Percentiles rank a stretch among this genome's conserved stretches.
Evolutionary conservation across 352 stramenopile species (phyloP).

Genomic region (Globisporangium sylvaticum): DNA sequence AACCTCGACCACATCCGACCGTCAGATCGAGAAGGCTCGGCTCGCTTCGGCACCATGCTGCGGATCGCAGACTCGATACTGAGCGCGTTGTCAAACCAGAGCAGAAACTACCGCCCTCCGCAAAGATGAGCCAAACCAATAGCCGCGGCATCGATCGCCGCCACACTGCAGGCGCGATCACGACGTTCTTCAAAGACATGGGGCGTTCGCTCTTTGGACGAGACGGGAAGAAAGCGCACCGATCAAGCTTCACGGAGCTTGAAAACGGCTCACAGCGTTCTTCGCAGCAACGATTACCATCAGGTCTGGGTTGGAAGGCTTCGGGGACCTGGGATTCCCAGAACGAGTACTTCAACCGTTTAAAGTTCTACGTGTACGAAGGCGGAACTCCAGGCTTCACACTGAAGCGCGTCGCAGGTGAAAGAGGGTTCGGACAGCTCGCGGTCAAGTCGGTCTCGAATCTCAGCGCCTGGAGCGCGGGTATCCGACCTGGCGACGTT

Average conservation of each 20-base stretch:
- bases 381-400: slow-evolving; percentile 28
- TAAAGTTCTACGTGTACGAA: slow-evolving; percentile 52
- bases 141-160: not conserved
- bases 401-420: slow-evolving; percentile 17
- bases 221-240: not conserved
- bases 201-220: slow-evolving; percentile 13
- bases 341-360: slow-evolving; percentile 25
- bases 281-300: not conserved
- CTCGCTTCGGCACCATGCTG: not conserved
- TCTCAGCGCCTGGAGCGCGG: slow-evolving; percentile 37
- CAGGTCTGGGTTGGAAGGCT: not conserved
- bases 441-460: slow-evolving; percentile 27
- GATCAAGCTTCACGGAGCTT: not conserved
- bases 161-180: slow-evolving; percentile 1
- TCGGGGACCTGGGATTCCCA: slow-evolving; percentile 23
- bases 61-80: not conserved
- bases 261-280: not conserved
- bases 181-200: slow-evolving; percentile 15
- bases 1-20: not conserved
- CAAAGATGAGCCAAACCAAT: not conserved
- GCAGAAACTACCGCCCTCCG: not conserved
- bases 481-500: slow-evolving; percentile 49
- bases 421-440: slow-evolving; percentile 20
- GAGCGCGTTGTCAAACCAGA: not conserved
- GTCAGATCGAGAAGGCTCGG: not conserved